These are phyloP conservation scores for Bipolaris zeicola DNA, from an alignment of 2,329 filamentous ascomycete genomes.

Conservation along the genomic window DNA sequence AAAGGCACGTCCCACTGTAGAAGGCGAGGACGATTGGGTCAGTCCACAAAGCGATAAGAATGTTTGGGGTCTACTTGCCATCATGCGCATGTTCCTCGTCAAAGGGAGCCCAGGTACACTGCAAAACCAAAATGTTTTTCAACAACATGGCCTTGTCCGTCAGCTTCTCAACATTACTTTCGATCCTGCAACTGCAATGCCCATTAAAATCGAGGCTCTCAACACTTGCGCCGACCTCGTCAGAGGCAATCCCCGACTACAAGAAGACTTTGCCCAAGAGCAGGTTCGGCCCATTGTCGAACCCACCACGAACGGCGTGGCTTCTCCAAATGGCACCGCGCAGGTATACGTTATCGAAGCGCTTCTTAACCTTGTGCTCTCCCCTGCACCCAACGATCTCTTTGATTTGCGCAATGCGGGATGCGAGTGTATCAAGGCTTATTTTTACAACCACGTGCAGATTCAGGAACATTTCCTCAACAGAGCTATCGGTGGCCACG, in stretches of 20 bases:
- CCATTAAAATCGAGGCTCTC: slow-evolving; percentile 85
- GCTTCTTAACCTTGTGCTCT: slow-evolving; percentile 80
- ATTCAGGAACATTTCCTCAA: slow-evolving; percentile 85
- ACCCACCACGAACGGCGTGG: slow-evolving; percentile 47
- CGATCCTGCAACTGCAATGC: slow-evolving; percentile 70
- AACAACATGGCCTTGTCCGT: slow-evolving; percentile 78
- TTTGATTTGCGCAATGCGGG: slow-evolving; percentile 84
- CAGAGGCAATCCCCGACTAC: slow-evolving; percentile 75
- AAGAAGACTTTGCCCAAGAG: slow-evolving; percentile 88
- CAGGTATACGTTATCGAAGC: slow-evolving; percentile 92
- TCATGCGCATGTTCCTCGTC: slow-evolving; percentile 84
- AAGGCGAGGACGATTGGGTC: slow-evolving; percentile 73
- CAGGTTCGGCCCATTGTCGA: slow-evolving; percentile 70
- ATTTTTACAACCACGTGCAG: slow-evolving; percentile 80
- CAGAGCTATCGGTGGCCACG: slow-evolving; percentile 86
- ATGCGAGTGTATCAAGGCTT: slow-evolving; percentile 90
- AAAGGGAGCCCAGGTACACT: slow-evolving; percentile 78
- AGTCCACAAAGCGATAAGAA: slow-evolving; percentile 84
- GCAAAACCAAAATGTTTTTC: slow-evolving; percentile 85
- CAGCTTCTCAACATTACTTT: slow-evolving; percentile 85
- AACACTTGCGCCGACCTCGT: slow-evolving; percentile 88
- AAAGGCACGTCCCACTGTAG: slow-evolving; percentile 58
- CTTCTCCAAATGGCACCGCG: slow-evolving; percentile 57
- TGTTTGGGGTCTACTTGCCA: slow-evolving; percentile 84
- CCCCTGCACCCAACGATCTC: slow-evolving; percentile 66